Percentiles rank a stretch among this genome's conserved stretches.
These are phyloP conservation scores for Henningerozyma blattae DNA, from an alignment of 805 yeast genomes.

Conservation along the genomic window DNA sequence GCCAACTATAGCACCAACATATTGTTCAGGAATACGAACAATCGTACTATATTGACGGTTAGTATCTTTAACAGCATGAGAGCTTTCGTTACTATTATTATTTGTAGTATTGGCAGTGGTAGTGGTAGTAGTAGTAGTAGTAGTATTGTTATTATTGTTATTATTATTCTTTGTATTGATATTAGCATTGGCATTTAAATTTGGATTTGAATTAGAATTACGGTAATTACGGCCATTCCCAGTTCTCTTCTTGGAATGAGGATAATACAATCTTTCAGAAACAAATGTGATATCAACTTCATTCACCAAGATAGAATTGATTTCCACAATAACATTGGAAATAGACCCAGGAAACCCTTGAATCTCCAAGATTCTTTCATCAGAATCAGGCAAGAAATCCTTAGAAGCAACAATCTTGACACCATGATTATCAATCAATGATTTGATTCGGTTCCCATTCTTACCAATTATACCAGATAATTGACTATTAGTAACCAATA, in stretches of 20 bases:
- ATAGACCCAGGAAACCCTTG: conserved; percentile 67
- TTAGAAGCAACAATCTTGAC: conserved; percentile 84
- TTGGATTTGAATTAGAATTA: conserved; percentile 1
- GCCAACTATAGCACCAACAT: conserved; percentile 86
- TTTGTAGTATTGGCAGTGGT: conserved; percentile 1
- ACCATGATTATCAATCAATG: conserved; percentile 42
- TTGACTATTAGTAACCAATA: conserved; percentile 71
- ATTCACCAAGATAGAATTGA: conserved; percentile 16
- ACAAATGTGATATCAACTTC: conserved; percentile 15
- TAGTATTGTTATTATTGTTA: conserved; percentile 9
- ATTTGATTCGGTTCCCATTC: conserved; percentile 69
- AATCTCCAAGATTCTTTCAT: conserved; percentile 77
- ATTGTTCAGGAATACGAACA: conserved; percentile 52
- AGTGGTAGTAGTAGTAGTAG: conserved; percentile 1
- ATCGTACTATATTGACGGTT: conserved; percentile 8
- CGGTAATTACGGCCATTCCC: conserved; percentile 1
- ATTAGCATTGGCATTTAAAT: too few species aligned
- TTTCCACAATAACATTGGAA: conserved; percentile 51
- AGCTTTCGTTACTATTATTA: conserved; percentile 1
- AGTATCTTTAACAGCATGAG: background rate
- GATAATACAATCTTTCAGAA: conserved; percentile 38
- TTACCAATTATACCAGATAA: conserved; percentile 85
- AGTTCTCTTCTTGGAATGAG: conserved; percentile 27
- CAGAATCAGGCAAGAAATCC: conserved; percentile 66
- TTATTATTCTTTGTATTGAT: too few species aligned